Base-by-base conservation (phyloP, 192 early-diverging fungal genomes). In the Coemansia sp. region DNA sequence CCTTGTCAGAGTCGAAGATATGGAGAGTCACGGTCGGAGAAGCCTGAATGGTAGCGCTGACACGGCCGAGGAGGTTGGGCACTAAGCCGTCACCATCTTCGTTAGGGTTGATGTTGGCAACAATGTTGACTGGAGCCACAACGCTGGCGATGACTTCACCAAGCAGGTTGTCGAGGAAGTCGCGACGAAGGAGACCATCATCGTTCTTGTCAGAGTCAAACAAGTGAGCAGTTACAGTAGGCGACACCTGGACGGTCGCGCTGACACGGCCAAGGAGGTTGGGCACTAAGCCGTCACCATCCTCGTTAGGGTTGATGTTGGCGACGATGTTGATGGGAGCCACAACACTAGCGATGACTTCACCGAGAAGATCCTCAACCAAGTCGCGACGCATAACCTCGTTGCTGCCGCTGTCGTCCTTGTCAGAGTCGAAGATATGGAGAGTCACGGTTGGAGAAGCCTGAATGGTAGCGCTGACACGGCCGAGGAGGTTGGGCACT, bases 191-290 rank as follows among this genome's bases (percentile, higher is more conserved):
- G 15, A 68, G 40, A 17, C 34, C 62, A 34, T 20, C 40, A 27
- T 57, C 59, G 22, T 55, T 31, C 50, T 59, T 67, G 58, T 59
- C 65, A 1, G 65, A 36, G n/a, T 67, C 57, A 17, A 67, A 60
- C 55, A 70, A 57, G 31, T 70, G 61, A 0, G 57, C 56, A n/a
- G 62, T 59, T 17, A 64, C 53, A 5, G 61, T 70, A 20, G 62
- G 67, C 8, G 67, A 63, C n/a, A 56, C 64, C 57, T 67, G 57
- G 22, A 67, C 57, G 4, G 64, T 59, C 4, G 67, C 67, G 22
- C 68, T 71, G 45, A 71, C 68, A 9, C 62, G 62, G 11, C 68
- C 68, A 4, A 72, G 70, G n/a, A 73, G 61, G 57, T 73, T 73
- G 13, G 71, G 71, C 7, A 73, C 20, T 9, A 73, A 25, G 9